Evolutionary conservation across 2,329 filamentous ascomycete species (phyloP), one percentile per base, ranked within the genome.

Genomic region (Fusarium tuaranense): DNA sequence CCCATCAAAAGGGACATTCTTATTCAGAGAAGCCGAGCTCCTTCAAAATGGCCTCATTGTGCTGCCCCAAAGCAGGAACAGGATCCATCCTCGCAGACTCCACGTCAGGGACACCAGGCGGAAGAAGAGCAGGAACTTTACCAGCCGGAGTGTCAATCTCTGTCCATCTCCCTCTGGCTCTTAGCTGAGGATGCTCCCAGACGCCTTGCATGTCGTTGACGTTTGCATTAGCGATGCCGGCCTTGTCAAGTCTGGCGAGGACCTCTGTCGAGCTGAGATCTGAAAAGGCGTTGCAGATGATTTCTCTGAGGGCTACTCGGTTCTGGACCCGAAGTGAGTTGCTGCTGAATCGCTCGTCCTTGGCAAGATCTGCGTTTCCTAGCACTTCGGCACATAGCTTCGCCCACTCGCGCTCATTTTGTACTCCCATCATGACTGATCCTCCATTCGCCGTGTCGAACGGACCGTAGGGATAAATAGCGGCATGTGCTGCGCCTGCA

Each of bases 361-460:
- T 81, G 0, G 84, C 83, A 2, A 90, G 70, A 0, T 80, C 81
- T 0, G 82, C 80, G 53, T 86, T 80, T 0, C 80, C 81, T 5
- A 90, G 79, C 1, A 90, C 87, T 3, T 83, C 76, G 0, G 78
- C 77, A 66, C 87, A 89, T 14, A 90, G 84, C 7, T 81, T 87
- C 1, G 74, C 80, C 88, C 88, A 90, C 74, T 90, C 89, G 4
- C 88, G 82, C 79, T 90, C 88, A 68, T 90, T 90, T 74, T 91
- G 89, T 25, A 90, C 84, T 0, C 88, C 88, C 5, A 90, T 79
- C 87, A 90, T 90, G 16, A 90, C 88, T 0, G 85, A 84, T 0
- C 83, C 83, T 0, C 84, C 84, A 12, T 84, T 84, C 0, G 85
- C 86, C 0, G 87, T 86, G 39, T 85, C 80, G 57, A 90, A 90